Conservation (phyloP, 495 filamentous ascomycete genomes). For the Trichoderma orchidacearum region DNA sequence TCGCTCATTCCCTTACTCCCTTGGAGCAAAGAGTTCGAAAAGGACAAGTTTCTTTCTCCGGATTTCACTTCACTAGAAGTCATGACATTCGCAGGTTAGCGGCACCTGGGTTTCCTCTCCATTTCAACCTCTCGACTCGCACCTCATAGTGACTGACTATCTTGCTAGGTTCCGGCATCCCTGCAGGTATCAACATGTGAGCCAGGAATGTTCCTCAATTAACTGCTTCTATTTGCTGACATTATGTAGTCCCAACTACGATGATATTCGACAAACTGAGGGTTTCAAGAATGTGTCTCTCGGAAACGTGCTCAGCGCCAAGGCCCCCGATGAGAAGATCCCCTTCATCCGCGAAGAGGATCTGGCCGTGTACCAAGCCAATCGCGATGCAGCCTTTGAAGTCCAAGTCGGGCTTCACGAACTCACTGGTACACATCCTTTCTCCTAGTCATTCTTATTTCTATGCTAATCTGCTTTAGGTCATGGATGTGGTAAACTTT, state of each 20-base stretch:
- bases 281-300: conserved; percentile 98
- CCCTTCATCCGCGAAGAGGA: conserved; percentile 73
- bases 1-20: conserved; percentile 77
- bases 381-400: conserved; percentile 78
- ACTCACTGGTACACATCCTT: conserved; percentile 47
- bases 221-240: conserved; percentile 28
- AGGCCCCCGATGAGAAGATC: conserved; percentile 76
- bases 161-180: conserved; percentile 65
- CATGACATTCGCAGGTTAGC: conserved; percentile 24
- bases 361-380: conserved; percentile 60
- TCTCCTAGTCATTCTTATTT: not conserved
- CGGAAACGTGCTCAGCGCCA: conserved; percentile 82
- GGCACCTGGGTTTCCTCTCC: not conserved
- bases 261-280: conserved; percentile 80
- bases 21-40: conserved; percentile 83
- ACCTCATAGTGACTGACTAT: conserved; percentile 20
- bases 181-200: conserved; percentile 54
- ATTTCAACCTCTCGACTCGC: too few relatives aligned
- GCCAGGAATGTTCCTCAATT: conserved; percentile 1
- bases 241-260: conserved; percentile 60
- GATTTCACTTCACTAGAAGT: conserved; percentile 88
- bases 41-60: conserved; percentile 84
- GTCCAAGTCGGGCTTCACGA: conserved; percentile 94
- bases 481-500: conserved; percentile 87
- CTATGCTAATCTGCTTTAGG: not conserved